A percentile compares a stretch with the other conserved stretches of the same genome.
Evolutionary conservation across 2,329 filamentous ascomycete genomes (phyloP).

Genomic region (Paraconiothyrium sp.): DNA sequence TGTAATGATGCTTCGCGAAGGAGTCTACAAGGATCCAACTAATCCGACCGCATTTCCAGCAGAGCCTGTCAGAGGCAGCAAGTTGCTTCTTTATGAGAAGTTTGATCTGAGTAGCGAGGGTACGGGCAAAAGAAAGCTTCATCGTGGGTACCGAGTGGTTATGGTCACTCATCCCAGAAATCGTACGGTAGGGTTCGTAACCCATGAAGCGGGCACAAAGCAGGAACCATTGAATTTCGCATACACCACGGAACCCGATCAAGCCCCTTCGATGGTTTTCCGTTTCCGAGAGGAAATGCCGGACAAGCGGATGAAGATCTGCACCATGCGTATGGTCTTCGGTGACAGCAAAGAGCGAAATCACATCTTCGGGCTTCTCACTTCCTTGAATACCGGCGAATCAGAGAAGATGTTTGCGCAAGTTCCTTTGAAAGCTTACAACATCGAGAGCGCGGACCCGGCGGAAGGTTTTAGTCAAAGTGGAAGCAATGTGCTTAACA

Average conservation of each 20-base stretch:
- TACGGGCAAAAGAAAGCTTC: constrained; percentile 74
- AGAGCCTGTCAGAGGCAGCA: constrained; percentile 76
- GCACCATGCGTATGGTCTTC: constrained; percentile 81
- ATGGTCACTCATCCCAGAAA: constrained; percentile 80
- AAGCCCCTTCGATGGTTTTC: constrained; percentile 75
- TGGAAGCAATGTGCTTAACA: constrained; percentile 54
- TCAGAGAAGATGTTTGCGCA: constrained; percentile 78
- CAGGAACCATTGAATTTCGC: constrained; percentile 78
- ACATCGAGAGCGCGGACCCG: constrained; percentile 67
- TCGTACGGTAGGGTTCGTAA: constrained; percentile 80
- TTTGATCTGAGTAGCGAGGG: constrained; percentile 74
- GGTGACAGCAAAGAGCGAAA: constrained; percentile 75
- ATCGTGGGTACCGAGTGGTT: constrained; percentile 81
- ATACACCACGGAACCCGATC: constrained; percentile 66
- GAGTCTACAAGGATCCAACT: constrained; percentile 83
- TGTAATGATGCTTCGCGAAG: constrained; percentile 73
- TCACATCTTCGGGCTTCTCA: constrained; percentile 75
- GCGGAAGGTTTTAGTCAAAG: constrained; percentile 53
- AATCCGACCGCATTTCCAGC: constrained; percentile 77
- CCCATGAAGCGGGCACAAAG: constrained; percentile 70
- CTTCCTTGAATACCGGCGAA: constrained; percentile 73
- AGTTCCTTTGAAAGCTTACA: constrained; percentile 71
- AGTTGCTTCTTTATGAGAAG: constrained; percentile 79
- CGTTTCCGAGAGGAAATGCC: constrained; percentile 69
- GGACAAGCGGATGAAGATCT: constrained; percentile 57